phyloP scores from a whole-genome alignment of 345 rosid genomes.

The Citrus maxima region DNA sequence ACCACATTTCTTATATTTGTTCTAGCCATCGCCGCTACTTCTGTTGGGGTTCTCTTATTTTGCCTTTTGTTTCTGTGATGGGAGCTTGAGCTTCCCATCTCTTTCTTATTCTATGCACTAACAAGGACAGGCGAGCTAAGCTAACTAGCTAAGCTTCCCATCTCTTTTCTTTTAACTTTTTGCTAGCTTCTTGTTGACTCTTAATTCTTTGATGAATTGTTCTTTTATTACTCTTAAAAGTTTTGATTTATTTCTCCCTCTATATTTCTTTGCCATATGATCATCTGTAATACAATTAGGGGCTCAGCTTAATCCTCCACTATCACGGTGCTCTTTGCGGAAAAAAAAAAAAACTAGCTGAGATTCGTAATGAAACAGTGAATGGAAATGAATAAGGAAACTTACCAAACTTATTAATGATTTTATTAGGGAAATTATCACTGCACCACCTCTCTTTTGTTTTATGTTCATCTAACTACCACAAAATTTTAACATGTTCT shows the following conservation, averaged over 20 bases:
- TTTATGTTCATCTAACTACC: fast-evolving
- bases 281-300: no score
- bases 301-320: no score
- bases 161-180: no score
- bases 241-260: no score
- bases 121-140: background rate
- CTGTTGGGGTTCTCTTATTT: constrained; percentile 12
- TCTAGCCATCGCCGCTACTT: constrained; percentile 13
- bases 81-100: background rate
- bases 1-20: constrained; percentile 23
- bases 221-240: no score
- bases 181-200: no score
- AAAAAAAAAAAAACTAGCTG: no score
- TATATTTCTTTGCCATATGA: no score
- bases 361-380: background rate
- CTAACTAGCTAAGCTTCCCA: background rate
- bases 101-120: background rate
- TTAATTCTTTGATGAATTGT: no score
- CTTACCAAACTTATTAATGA: background rate
- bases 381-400: background rate
- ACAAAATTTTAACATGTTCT: no score
- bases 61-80: background rate
- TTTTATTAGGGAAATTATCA: background rate
- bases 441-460: no score
- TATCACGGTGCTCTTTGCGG: no score